These are phyloP conservation scores for Leavenworthia alabamica DNA, from an alignment of 345 rosid genomes.

Conservation along the genomic window DNA sequence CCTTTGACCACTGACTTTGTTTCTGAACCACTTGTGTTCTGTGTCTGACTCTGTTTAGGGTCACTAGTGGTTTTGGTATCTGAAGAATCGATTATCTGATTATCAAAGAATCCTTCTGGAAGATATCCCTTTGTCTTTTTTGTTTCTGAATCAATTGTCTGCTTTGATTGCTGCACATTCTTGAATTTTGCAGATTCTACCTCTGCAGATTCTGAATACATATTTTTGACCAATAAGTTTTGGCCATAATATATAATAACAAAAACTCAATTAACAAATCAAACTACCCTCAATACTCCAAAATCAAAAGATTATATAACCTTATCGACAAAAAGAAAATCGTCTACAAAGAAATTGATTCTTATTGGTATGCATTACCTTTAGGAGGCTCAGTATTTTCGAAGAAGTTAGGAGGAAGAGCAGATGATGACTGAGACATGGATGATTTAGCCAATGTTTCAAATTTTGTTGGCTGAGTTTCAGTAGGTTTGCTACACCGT, in stretches of 20 bases:
- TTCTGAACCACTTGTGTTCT: conserved; percentile 30
- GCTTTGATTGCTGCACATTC: conserved; percentile 28
- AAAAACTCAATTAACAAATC: background rate
- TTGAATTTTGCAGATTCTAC: conserved; percentile 7
- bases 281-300: background rate
- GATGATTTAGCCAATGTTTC: conserved; percentile 31
- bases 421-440: conserved; percentile 38
- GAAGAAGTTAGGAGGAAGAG: conserved; percentile 53
- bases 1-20: conserved; percentile 43
- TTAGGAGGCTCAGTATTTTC: conserved; percentile 35
- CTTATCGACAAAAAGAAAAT: too few species aligned
- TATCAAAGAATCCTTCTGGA: conserved; percentile 82
- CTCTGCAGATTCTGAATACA: background rate
- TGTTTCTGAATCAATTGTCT: conserved; percentile 29
- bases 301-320: background rate
- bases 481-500: conserved; percentile 20
- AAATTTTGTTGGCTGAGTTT: conserved; percentile 15
- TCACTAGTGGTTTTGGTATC: conserved; percentile 43
- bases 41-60: conserved; percentile 19
- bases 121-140: conserved; percentile 53
- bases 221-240: background rate
- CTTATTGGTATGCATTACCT: conserved; percentile 31
- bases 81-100: conserved; percentile 57
- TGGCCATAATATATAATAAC: background rate
- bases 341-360: background rate